Percentiles rank a stretch among this genome's conserved stretches.
These are phyloP conservation scores for Parathielavia hyrcaniae DNA, from an alignment of 495 filamentous ascomycete genomes.

Conservation along the genomic window DNA sequence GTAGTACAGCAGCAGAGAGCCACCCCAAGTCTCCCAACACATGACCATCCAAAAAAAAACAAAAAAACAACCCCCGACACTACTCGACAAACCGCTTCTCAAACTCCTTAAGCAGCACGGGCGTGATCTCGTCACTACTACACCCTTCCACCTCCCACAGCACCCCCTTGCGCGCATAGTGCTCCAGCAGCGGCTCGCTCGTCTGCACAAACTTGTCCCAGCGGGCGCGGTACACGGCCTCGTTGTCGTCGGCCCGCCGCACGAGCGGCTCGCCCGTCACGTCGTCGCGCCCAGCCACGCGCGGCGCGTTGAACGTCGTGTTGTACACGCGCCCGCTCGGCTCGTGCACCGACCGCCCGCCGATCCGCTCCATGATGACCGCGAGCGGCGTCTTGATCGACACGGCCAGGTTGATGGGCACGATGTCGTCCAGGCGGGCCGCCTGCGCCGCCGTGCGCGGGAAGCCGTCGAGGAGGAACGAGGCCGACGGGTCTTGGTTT, in stretches of 20 bases:
- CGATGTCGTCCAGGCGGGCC: slow-evolving; percentile 61
- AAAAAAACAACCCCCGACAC: background rate
- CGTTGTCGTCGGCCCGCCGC: slow-evolving; percentile 75
- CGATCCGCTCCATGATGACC: slow-evolving; percentile 83
- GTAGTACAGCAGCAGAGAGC: background rate
- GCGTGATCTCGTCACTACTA: slow-evolving; percentile 88
- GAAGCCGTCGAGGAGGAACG: slow-evolving; percentile 94
- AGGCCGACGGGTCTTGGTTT: slow-evolving; percentile 67
- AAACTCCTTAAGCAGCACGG: slow-evolving; percentile 74
- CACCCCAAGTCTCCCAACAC: background rate
- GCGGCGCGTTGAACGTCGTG: slow-evolving; percentile 80
- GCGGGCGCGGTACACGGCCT: slow-evolving; percentile 75
- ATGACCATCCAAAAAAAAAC: background rate
- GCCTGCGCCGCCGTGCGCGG: slow-evolving; percentile 84
- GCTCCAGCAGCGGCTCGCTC: slow-evolving; percentile 74
- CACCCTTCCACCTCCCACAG: slow-evolving; percentile 82
- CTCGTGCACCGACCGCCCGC: slow-evolving; percentile 87
- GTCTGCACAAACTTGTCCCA: slow-evolving; percentile 80
- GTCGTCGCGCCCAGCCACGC: slow-evolving; percentile 76
- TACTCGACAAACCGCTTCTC: slow-evolving; percentile 57
- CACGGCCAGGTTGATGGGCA: slow-evolving; percentile 89
- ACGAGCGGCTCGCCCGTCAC: slow-evolving; percentile 83
- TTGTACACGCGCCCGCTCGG: slow-evolving; percentile 93
- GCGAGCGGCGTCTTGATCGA: slow-evolving; percentile 58
- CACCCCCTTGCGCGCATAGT: slow-evolving; percentile 81